Percentiles rank a stretch among this genome's conserved stretches.
These are phyloP conservation scores for Malassezia yamatoensis DNA, from an alignment of 1,284 basidiomycete genomes.

Conservation along the genomic window DNA sequence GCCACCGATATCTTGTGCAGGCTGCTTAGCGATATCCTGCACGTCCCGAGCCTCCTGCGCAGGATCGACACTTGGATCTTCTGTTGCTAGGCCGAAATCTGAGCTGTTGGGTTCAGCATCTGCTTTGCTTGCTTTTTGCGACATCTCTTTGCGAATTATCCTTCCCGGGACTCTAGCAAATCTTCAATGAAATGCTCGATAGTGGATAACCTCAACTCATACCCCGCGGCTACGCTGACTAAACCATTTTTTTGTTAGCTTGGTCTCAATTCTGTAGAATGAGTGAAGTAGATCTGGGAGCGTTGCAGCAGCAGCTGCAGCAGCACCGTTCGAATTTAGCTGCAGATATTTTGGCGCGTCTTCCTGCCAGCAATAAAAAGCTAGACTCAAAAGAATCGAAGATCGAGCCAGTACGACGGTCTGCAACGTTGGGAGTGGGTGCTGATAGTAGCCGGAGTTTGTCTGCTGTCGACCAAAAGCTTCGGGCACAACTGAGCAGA, in stretches of 20 bases:
- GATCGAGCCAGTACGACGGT: slow-evolving; percentile 15
- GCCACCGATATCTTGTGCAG: neutral
- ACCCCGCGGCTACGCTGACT: neutral
- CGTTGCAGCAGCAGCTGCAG: slow-evolving; percentile 38
- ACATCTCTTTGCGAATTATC: too few relatives aligned
- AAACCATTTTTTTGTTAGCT: neutral
- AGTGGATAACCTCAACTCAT: too few relatives aligned
- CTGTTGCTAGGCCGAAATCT: neutral
- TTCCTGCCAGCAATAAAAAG: slow-evolving; percentile 14
- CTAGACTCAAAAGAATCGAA: neutral
- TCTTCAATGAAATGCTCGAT: too few relatives aligned
- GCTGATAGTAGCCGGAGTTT: slow-evolving; percentile 17
- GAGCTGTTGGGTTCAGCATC: neutral
- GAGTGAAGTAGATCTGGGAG: slow-evolving; percentile 24
- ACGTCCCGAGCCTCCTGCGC: neutral
- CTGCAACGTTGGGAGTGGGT: slow-evolving; percentile 32
- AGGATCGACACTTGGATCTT: neutral
- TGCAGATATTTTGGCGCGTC: slow-evolving; percentile 32
- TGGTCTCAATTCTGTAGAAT: neutral
- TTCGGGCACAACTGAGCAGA: slow-evolving; percentile 26
- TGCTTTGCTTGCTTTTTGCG: neutral
- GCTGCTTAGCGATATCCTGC: neutral
- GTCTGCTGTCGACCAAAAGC: slow-evolving; percentile 23
- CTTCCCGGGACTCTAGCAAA: too few relatives aligned
- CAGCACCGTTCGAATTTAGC: slow-evolving; percentile 32